phyloP scores from a whole-genome alignment of 2,329 filamentous ascomycete species.

The Pseudogymnoascus verrucosus region DNA sequence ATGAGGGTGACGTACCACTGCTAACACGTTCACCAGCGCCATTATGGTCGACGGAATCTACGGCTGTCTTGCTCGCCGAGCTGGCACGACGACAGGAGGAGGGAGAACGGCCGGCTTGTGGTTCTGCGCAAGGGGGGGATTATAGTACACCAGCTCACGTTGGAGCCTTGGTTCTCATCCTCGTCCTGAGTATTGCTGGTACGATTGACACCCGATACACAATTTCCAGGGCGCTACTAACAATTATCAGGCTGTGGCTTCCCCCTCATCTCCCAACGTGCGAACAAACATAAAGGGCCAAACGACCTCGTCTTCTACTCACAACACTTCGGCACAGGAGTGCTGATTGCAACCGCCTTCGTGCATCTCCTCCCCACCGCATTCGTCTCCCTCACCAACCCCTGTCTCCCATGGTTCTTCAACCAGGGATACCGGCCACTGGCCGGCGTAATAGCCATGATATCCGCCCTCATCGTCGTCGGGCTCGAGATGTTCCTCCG shows the following conservation, averaged over 20 bases:
- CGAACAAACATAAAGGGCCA: slow-evolving; percentile 20
- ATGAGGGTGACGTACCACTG: background rate
- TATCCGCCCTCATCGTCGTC: slow-evolving; percentile 73
- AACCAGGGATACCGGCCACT: slow-evolving; percentile 71
- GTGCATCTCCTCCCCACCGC: slow-evolving; percentile 61
- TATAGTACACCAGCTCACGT: slow-evolving; percentile 52
- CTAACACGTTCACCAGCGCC: slow-evolving; percentile 17
- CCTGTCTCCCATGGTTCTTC: slow-evolving; percentile 70
- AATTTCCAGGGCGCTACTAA: slow-evolving; percentile 3
- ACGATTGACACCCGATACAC: slow-evolving; percentile 11
- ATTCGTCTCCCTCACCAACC: slow-evolving; percentile 51
- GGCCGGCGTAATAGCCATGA: slow-evolving; percentile 74
- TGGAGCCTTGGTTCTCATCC: slow-evolving; percentile 48
- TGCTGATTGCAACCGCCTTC: slow-evolving; percentile 79
- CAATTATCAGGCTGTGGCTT: slow-evolving; percentile 27
- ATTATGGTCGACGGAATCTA: slow-evolving; percentile 21
- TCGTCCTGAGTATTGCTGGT: slow-evolving; percentile 45
- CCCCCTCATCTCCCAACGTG: slow-evolving; percentile 26
- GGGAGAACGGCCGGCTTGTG: slow-evolving; percentile 41
- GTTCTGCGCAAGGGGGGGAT: slow-evolving; percentile 38
- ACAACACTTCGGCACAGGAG: slow-evolving; percentile 70
- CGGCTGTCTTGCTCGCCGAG: slow-evolving; percentile 38
- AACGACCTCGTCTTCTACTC: slow-evolving; percentile 43
- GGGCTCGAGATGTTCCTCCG: slow-evolving; percentile 85
- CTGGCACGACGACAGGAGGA: slow-evolving; percentile 39